Evolutionary conservation across 2,329 filamentous ascomycete genomes (phyloP), one percentile per base, ranked within the genome.

Genomic region (Microcyclospora tardicrescens): DNA sequence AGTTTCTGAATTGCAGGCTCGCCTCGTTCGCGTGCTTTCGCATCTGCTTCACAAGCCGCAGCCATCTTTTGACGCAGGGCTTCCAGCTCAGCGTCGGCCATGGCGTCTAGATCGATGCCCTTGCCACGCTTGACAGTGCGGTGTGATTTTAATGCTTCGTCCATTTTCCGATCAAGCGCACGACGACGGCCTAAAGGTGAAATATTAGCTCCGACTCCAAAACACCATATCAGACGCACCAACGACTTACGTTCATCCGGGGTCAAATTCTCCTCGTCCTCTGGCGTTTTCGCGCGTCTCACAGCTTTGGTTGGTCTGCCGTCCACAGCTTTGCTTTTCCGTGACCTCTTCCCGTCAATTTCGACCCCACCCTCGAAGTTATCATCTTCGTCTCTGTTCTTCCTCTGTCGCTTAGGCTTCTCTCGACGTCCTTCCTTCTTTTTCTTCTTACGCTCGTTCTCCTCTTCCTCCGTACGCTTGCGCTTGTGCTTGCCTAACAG

Each of bases 1-100:
- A 98, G 75, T 67, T 98, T 98, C 65, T 93, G 81, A 43, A 86
- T 76, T 24, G 91, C 91, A 1, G 89, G 85, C 54, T 84, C 72
- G 48, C 81, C 79, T 36, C 78, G 72, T 48, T 81, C 74, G 51
- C 91, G 86, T 30, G 84, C 85, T 39, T 78, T 68, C 51, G 89
- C 87, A 61, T 98, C 91, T 29, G 78, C 75, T 60, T 87, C 76
- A 43, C 89, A 94, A 12, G 91, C 91, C 48, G 78, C 73, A 49
- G 91, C 86, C 87, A 98, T 98, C 40, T 79, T 77, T 38, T 83
- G 72, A 55, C 91, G 91, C 59, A 98, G 80, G 35, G 81, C 72
- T 41, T 84, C 84, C 46, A 98, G 86, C 55, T 93, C 81, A 33
- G 86, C 82, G 58, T 96, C 91, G 49, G 89, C 83, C 63, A 83